phyloP scores from a whole-genome alignment of 495 filamentous ascomycete species.

The Talaromyces trachyspermus region DNA sequence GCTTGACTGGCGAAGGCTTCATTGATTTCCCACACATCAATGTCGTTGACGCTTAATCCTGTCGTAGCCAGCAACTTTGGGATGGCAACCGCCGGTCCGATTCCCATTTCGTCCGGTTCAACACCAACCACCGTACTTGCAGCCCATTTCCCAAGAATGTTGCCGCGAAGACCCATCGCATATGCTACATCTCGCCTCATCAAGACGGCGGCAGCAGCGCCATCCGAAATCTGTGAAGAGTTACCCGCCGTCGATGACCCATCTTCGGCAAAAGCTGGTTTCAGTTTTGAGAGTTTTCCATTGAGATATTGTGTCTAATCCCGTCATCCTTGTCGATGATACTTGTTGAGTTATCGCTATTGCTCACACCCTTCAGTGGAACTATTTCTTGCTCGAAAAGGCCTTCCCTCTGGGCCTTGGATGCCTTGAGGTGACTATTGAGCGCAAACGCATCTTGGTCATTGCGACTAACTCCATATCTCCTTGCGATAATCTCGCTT shows the following conservation, averaged over 20 bases:
- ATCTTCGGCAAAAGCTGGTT: constrained; percentile 72
- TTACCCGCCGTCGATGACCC: constrained; percentile 68
- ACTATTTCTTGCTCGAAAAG: constrained; percentile 79
- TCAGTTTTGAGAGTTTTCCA: constrained; percentile 65
- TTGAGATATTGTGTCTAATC: too few species aligned
- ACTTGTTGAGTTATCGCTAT: too few species aligned
- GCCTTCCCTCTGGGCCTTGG: constrained; percentile 72
- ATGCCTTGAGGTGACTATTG: constrained; percentile 69
- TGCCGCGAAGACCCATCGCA: constrained; percentile 65
- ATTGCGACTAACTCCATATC: constrained; percentile 68
- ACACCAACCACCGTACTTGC: constrained; percentile 75
- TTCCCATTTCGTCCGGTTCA: constrained; percentile 84
- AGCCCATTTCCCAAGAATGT: constrained; percentile 78
- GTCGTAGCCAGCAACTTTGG: constrained; percentile 70
- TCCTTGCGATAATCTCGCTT: constrained; percentile 74
- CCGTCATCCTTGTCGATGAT: too few species aligned
- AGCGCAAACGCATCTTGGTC: constrained; percentile 70
- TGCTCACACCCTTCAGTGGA: constrained; percentile 59
- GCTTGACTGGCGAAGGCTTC: constrained; percentile 91
- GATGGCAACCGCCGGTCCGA: constrained; percentile 77
- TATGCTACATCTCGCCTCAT: constrained; percentile 77
- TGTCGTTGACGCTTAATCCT: constrained; percentile 60
- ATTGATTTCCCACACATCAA: constrained; percentile 81
- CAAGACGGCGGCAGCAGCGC: constrained; percentile 69
- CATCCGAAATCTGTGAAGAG: constrained; percentile 35